A percentile compares a stretch with the other conserved stretches of the same genome.
These are phyloP conservation scores for Ophiostoma montium DNA, from an alignment of 2,329 filamentous ascomycete genomes.

Conservation along the genomic window DNA sequence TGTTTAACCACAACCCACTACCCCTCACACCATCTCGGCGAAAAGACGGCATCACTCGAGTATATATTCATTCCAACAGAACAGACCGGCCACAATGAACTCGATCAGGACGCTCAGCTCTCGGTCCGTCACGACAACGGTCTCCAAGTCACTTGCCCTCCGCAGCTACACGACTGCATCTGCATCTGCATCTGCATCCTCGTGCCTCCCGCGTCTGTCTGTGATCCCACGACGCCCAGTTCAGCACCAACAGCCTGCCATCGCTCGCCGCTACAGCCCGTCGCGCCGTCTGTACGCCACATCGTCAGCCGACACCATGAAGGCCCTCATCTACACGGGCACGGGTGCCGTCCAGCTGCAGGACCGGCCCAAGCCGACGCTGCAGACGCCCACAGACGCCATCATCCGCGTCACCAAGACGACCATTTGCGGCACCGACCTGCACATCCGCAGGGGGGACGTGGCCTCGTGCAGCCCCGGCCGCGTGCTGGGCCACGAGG, in stretches of 20 bases:
- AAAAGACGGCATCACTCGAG: no score
- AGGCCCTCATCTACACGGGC: slow-evolving; percentile 30
- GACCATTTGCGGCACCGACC: slow-evolving; percentile 39
- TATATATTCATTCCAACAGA: no score
- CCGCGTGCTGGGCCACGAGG: slow-evolving; percentile 37
- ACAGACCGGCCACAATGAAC: not conserved
- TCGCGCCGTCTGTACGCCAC: not conserved
- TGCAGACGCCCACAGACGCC: slow-evolving; percentile 31
- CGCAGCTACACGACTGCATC: not conserved
- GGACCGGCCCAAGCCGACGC: slow-evolving; percentile 26
- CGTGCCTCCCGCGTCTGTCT: not conserved
- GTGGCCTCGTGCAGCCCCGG: slow-evolving; percentile 33
- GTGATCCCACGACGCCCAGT: not conserved
- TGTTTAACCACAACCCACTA: not conserved
- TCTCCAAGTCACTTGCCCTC: not conserved
- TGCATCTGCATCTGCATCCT: not conserved
- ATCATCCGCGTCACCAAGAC: slow-evolving; percentile 33
- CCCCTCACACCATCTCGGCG: not conserved
- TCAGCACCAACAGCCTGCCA: not conserved
- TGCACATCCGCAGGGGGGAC: slow-evolving; percentile 41
- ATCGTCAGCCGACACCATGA: slow-evolving; percentile 21
- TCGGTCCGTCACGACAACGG: not conserved
- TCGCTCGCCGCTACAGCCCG: not conserved
- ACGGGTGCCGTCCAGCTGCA: slow-evolving; percentile 22
- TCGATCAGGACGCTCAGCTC: not conserved